Percentiles rank a stretch among this genome's conserved stretches.
phyloP scores from a whole-genome alignment of 495 filamentous ascomycete genomes.

The Penicillium nucicola region DNA sequence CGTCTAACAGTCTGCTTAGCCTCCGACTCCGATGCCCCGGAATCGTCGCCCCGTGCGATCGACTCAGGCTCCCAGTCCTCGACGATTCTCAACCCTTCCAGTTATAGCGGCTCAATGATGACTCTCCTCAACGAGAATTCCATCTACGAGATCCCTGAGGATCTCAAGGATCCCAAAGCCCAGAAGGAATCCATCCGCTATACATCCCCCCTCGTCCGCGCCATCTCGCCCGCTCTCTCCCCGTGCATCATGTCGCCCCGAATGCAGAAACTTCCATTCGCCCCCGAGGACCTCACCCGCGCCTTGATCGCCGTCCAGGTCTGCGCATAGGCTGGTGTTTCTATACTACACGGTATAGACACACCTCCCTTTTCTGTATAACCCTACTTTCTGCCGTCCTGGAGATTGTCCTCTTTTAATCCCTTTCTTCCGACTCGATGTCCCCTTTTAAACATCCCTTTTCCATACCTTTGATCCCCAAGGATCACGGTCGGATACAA shows the following conservation, averaged over 20 bases:
- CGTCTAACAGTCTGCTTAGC: slow-evolving; percentile 5
- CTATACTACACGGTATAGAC: not conserved
- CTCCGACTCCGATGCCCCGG: slow-evolving; percentile 22
- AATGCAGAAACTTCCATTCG: slow-evolving; percentile 29
- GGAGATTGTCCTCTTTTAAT: slow-evolving; percentile 16
- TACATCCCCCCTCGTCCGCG: slow-evolving; percentile 32
- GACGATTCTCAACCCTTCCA: slow-evolving; percentile 37
- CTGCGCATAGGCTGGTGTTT: slow-evolving; percentile 18
- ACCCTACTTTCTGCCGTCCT: slow-evolving; percentile 11
- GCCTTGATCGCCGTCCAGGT: slow-evolving; percentile 44
- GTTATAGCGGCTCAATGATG: slow-evolving; percentile 39
- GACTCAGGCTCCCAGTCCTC: slow-evolving; percentile 37
- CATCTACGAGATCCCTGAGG: slow-evolving; percentile 23
- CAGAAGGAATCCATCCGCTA: slow-evolving; percentile 36
- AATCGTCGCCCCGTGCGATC: slow-evolving; percentile 20
- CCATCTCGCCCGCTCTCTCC: slow-evolving; percentile 28
- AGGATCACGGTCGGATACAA: slow-evolving; percentile 4
- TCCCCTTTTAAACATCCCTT: slow-evolving; percentile 2
- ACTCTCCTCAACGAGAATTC: slow-evolving; percentile 32
- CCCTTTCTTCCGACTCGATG: slow-evolving; percentile 13
- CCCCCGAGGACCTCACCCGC: slow-evolving; percentile 39
- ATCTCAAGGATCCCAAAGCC: slow-evolving; percentile 31
- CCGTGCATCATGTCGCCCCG: slow-evolving; percentile 23
- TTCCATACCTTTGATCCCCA: not conserved
- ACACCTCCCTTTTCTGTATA: slow-evolving; percentile 8